Base-by-base conservation (phyloP, 2,329 filamentous ascomycete species). In the Sporothrix curviconia region DNA sequence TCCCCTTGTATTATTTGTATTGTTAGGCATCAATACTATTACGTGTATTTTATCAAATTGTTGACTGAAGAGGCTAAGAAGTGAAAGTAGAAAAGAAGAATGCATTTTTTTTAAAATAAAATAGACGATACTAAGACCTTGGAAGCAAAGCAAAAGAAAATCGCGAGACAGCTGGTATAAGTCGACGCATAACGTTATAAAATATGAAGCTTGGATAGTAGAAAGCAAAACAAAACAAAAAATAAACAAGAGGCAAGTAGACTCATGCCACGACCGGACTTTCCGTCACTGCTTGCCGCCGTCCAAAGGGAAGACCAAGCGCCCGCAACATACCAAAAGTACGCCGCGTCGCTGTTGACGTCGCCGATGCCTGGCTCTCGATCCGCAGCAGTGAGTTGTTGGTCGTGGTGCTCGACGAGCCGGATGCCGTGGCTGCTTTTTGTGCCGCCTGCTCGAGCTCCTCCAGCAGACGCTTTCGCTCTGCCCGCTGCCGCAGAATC, bases 401-500 rank as follows among this genome's bases (percentile, higher is more conserved):
- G 30, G 54, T 49, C 7, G 55, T 36, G 4, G 55, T 43, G 28
- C 46, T 57, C 14, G 55, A 51, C 17, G 56, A 49, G n/a, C 46
- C 56, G 19, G 51, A 44, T 19, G 22, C 39, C 3, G 39, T 19
- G 24, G 30, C 37, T n/a, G 12, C 51, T 6, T 32, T 25, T 24
- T 19, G 50, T 15, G 24, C 12, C n/a, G 54, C 56, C 22, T 40
- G 30, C 39, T 56, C 62, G 56, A 63, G 59, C 56, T 66, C 34
- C 22, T 51, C 34, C 9, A 17, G 5, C 22, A 17, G 64, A 43
- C 59, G 60, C 24, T 62, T 60, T 59, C 68, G 66, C 47, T 63
- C 61, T 30, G 55, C 58, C 30, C 65, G 58, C 61, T 63, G 63
- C 54, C 66, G 61, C n/a, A 75, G 62, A 14, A 73, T 63, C 56